These are phyloP conservation scores for Leucosporidium yakuticum DNA, from an alignment of 768 basidiomycete species.

Conservation along the genomic window DNA sequence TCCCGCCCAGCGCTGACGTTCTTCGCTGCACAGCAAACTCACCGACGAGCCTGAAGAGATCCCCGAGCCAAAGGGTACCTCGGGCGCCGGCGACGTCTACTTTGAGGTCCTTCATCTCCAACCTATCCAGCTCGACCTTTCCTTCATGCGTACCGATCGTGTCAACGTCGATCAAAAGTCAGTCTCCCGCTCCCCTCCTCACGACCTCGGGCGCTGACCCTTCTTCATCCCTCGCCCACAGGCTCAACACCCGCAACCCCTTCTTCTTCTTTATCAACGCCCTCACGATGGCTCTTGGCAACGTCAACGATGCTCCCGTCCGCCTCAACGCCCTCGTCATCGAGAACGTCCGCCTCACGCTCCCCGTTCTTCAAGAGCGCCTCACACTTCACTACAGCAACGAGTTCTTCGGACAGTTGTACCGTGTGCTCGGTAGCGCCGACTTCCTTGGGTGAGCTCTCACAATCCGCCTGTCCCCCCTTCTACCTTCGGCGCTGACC, in stretches of 20 bases:
- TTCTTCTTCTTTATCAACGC: constrained; percentile 89
- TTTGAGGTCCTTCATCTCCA: constrained; percentile 94
- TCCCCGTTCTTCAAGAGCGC: constrained; percentile 75
- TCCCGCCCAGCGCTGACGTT: not conserved
- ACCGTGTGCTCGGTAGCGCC: constrained; percentile 94
- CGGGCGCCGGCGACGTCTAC: constrained; percentile 64
- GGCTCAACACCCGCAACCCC: constrained; percentile 61
- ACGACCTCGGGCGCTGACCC: not conserved
- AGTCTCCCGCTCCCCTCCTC: constrained; percentile 35
- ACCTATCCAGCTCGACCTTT: constrained; percentile 82
- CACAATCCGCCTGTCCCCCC: constrained; percentile 31
- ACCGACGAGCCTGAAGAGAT: constrained; percentile 58
- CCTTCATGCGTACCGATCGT: constrained; percentile 94
- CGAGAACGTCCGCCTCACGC: constrained; percentile 83
- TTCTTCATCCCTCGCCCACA: not conserved
- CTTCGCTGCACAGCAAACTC: constrained; percentile 28
- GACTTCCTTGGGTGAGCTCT: constrained; percentile 57
- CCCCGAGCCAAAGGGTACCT: constrained; percentile 45
- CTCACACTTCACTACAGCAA: constrained; percentile 88
- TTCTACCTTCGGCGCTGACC: not conserved
- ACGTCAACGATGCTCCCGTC: constrained; percentile 90
- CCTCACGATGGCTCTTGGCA: constrained; percentile 92
- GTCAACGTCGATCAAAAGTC: constrained; percentile 91
- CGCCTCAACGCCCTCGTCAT: constrained; percentile 89
- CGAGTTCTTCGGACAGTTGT: constrained; percentile 86